A percentile compares a stretch with the other conserved stretches of the same genome.
Evolutionary conservation across 768 basidiomycete species (phyloP).

Genomic region (Amanita polypyramis): DNA sequence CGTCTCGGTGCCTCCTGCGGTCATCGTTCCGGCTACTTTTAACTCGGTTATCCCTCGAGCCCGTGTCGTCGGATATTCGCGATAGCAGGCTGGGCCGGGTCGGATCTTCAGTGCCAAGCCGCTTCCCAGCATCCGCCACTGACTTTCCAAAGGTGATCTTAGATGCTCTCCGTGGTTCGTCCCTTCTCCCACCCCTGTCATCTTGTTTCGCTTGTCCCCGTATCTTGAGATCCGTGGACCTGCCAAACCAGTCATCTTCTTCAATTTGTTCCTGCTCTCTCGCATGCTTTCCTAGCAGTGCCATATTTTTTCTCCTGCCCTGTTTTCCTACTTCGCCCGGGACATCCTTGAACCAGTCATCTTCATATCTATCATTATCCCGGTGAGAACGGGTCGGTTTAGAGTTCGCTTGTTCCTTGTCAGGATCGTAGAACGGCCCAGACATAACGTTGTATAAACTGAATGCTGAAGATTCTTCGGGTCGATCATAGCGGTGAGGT

Average conservation of each 20-base stretch:
- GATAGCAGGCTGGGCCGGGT: constrained; percentile 22
- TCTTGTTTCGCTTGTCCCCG: constrained; percentile 12
- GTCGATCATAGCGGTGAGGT: constrained; percentile 27
- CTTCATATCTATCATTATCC: constrained; percentile 37
- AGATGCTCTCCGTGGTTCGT: constrained; percentile 14
- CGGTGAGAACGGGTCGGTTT: constrained; percentile 25
- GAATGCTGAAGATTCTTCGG: constrained; percentile 57
- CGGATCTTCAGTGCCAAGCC: constrained; percentile 9
- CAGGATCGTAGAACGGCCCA: constrained; percentile 55
- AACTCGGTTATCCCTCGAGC: constrained; percentile 2
- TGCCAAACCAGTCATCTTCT: constrained; percentile 65
- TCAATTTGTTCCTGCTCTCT: constrained; percentile 32
- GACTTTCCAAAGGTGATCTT: constrained; percentile 26
- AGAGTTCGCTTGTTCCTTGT: constrained; percentile 18
- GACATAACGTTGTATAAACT: constrained; percentile 45
- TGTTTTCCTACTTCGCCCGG: constrained; percentile 58
- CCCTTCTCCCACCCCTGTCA: neutral
- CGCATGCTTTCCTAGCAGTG: constrained; percentile 41
- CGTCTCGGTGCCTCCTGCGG: neutral
- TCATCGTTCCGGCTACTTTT: constrained; percentile 8
- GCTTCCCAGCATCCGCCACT: constrained; percentile 18
- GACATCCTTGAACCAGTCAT: constrained; percentile 34
- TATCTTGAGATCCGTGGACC: constrained; percentile 19
- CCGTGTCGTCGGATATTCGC: constrained; percentile 12
- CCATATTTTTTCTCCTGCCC: constrained; percentile 50